Evolutionary conservation across 805 yeast genomes (phyloP), one percentile per base, ranked within the genome.

Genomic region (Wickerhamiella allomyrinae): DNA sequence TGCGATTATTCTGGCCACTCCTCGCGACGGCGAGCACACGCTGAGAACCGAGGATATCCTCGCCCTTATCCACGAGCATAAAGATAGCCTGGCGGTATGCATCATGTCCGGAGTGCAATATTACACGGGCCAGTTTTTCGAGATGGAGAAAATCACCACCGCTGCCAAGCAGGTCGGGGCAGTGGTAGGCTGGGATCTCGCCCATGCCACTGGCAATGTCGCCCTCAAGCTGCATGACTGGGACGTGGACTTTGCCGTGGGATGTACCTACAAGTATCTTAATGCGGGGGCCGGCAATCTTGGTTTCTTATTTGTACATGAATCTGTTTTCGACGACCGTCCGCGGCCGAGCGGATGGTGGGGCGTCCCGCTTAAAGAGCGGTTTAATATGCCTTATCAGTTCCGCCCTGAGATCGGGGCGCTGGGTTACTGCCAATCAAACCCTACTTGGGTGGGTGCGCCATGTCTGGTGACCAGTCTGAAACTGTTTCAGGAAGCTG

Each of bases 261-360:
- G 95, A 86, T 87, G 97, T 58, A 77, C 93, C 4, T 87, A 87
- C 67, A 87, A 87, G 58, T 87, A 87, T 57, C 62, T 87, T 48
- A 89, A 89, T 57, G 60, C 94, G 3, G 97, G 97, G 0, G 95
- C 97, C 0, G 97, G 97, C 37, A 89, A 77, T 5, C 82, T 86
- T 49, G 94, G 86, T 5, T 95, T 95, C 1, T 69, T 84, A 19
- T 87, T 74, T 53, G 78, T 87, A 29, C 77, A 87, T 57, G 79
- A 75, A 48, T 52, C 53, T 9, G 53, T 54, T 15, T 45, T 50
- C 33, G 55, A 57, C 22, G 20, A 34, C 6, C 34, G 29, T 20
- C 39, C 36, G 8, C 66, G 96, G 46, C 64, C 84, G 40, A 94
- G 95, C 0, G 97, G 97, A 1, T 87, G 97, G 97, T 87, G 96